Percentiles rank a stretch among this genome's conserved stretches.
phyloP scores from a whole-genome alignment of 225 moss, liverwort and hornwort genomes.

The Polytrichum formosum region DNA sequence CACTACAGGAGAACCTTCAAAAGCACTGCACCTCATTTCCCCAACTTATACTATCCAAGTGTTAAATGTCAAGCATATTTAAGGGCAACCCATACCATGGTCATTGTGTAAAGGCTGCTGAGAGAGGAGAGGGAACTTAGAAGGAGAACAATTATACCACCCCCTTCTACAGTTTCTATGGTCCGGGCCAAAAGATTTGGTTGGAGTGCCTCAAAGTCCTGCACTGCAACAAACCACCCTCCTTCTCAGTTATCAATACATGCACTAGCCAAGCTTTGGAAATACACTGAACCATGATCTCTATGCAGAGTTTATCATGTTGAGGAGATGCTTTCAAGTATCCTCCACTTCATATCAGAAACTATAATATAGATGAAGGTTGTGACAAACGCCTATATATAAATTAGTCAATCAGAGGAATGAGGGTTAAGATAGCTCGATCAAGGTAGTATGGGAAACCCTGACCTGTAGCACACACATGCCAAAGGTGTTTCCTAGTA shows the following conservation, averaged over 20 bases:
- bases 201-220: conserved; percentile 97
- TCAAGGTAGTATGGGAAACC: conserved; percentile 11
- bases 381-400: no score
- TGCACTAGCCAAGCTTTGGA: background rate
- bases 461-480: conserved; percentile 97
- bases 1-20: no score
- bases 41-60: no score
- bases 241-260: conserved; percentile 19
- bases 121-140: conserved; percentile 83
- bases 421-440: no score
- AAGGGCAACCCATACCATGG: conserved; percentile 46
- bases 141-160: conserved; percentile 80
- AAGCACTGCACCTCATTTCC: no score
- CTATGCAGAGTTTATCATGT: no score
- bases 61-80: no score
- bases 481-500: conserved; percentile 92
- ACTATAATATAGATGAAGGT: background rate
- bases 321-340: no score
- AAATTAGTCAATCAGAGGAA: background rate
- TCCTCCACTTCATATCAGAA: background rate
- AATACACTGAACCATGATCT: background rate
- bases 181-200: conserved; percentile 92
- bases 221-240: conserved; percentile 41
- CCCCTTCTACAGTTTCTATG: conserved; percentile 95
- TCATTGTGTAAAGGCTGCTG: conserved; percentile 89